Base-by-base conservation (phyloP, 139 green algal genomes). In the Trebouxia sp. region DNA sequence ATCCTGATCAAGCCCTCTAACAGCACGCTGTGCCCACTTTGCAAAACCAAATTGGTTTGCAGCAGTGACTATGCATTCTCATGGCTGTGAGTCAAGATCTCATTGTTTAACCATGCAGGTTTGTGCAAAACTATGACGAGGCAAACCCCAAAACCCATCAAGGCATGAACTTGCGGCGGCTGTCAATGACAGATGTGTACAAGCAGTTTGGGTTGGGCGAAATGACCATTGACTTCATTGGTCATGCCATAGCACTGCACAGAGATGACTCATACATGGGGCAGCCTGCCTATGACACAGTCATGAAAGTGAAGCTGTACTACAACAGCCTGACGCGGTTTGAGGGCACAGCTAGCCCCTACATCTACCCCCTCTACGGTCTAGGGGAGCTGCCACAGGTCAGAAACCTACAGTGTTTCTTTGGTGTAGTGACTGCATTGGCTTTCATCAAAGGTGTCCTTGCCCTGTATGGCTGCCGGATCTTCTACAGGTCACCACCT, bases 321-420 rank as follows among this genome's bases (percentile, higher is more conserved):
- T 89, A 98, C 78, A 94, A 98, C 11, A 97, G 90, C 35, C 87
- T 99, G 62, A 91, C 90, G 55, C 90, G 97, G n/a, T 99, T 98
- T 86, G 91, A 95, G 35, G 95, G 91, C 55, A 88, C 94, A 39
- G 91, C 84, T 5, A 95, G 90, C 0, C 97, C 97, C 14, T 99
- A 99, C 90, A 98, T 99, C 80, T 99, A 99, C 91, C 97, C 97
- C 0, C 87, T 97, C 14, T 99, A 99, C 67, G 97, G 97, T 42
- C 91, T 99, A 6, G 97, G 97, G 6, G 96, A 99, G 88, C 90
- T 99, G 72, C 96, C 96, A 20, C 96, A 98, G 91, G 92, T 93
- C 14, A 20, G 4, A 0, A 20, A 11, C 22, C 8, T 8, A 39
- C 24, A 65, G 55, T 26, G 11, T 30, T 14, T 24, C 22, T 32